Base-by-base conservation (phyloP, 1,284 basidiomycete species). In the Fistulina hepatica region DNA sequence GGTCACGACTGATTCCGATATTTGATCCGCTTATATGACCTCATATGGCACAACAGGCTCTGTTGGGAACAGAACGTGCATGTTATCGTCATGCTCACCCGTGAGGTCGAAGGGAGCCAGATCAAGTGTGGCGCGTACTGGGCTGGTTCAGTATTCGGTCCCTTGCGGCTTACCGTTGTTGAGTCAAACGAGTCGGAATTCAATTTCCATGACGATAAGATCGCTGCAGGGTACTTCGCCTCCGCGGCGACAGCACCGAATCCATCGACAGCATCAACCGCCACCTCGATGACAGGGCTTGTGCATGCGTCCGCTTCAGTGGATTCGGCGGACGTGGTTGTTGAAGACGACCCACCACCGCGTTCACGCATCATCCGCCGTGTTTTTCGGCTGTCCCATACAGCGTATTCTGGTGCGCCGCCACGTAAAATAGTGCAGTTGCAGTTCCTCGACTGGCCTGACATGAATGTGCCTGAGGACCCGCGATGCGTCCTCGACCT, bases 101-200 rank as follows among this genome's bases (percentile, higher is more conserved):
- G 82, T 36, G 88, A 97, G 57, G 71, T 84, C 46, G 94, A 98
- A 59, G 88, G 84, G 25, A 77, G 88, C 5, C 73, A 79, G 48
- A 66, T 90, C 47, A 97, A 98, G 58, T 95, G 93, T 54, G 89
- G 90, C 27, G 69, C 80, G 21, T 98, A 98, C 58, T 97, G 93
- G 92, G 66, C 71, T 17, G 73, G 80, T 20, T 65, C 68, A 10
- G 55, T 61, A 17, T 93, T 82, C 53, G 91, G 90, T 2, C 69
- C 79, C 2, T 56, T 92, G 34, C 69, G 63, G 5, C 64, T 89
- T 12, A 64, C 70, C 42, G 60, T 81, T 6, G 52, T 86, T n/a
- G 39, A 42, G 21, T 37, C 37, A 7, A 31, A 33, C 22, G 37
- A 39, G 13, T 12, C 20, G 35, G 8, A 33, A 27, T 19, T 34